Base-by-base conservation (phyloP, 306 rosid species). In the Begonia loranthoides region DNA sequence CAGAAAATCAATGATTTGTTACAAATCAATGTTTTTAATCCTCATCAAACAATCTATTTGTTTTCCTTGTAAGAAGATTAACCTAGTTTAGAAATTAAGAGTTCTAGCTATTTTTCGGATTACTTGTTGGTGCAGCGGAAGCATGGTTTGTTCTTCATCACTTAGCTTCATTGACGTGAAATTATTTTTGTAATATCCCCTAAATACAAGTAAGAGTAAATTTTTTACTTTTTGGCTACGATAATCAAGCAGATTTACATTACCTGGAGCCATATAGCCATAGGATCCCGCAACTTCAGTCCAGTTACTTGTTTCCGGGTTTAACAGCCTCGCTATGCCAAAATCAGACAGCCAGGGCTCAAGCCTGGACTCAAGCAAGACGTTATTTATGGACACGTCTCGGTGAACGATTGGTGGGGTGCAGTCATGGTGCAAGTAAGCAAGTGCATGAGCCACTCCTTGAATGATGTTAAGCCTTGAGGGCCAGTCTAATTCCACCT, bases 201-300 rank as follows among this genome's bases (percentile, higher is more conserved):
- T n/a, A n/a, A n/a, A n/a, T n/a, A n/a, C n/a, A n/a, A n/a, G n/a
- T n/a, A n/a, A n/a, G 22, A 19, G 2, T 19, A 19, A 19, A 19
- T 2, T 19, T 19, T 19, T 19, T 19, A 19, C 22, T 19, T 19
- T 19, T 19, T 19, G 22, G 22, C 22, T 19, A 4, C 36, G 5
- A 28, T 28, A 28, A 28, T 28, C 36, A 28, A 28, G 36, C 5
- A 8, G 36, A 28, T 28, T 28, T n/a, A 3, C 11, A 14, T 50
- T 17, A 50, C 54, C 54, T 16, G 54, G 54, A 50, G 54, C 54
- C 33, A 50, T 21, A 21, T 50, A 50, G 11, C 54, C 54, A 10
- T 50, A 50, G 11, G 54, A 17, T 6, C 54, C 54, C 3, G 34
- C 54, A 1, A 50, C 54, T 50, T 38, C 22, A 3, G 54, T 50